A percentile compares a stretch with the other conserved stretches of the same genome.
Evolutionary conservation across 768 basidiomycete species (phyloP).

Genomic region (Rhizopogon roseolus): DNA sequence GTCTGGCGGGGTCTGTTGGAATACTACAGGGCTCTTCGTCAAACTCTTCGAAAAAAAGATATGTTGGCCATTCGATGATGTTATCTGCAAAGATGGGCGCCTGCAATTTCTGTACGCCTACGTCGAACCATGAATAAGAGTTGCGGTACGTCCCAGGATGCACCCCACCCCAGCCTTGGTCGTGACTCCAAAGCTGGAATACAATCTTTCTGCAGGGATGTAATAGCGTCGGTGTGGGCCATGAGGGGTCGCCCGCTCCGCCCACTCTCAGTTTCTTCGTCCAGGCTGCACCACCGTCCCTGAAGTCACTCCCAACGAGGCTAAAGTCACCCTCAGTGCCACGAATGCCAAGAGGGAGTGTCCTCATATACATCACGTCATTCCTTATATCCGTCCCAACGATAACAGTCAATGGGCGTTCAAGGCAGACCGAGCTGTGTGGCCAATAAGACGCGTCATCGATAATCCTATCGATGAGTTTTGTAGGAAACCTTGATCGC

Average conservation of each 20-base stretch:
- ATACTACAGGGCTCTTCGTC: not conserved
- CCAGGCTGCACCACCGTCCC: not conserved
- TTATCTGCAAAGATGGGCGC: not conserved
- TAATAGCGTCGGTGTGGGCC: not conserved
- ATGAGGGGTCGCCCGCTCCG: not conserved
- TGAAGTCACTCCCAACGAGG: not conserved
- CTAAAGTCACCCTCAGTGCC: not conserved
- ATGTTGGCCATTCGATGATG: not conserved
- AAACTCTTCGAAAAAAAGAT: not conserved
- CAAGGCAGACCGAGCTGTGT: not conserved
- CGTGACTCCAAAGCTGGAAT: conserved; percentile 1
- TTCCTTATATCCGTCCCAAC: not conserved
- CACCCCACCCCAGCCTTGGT: not conserved
- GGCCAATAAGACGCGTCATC: conserved; percentile 27
- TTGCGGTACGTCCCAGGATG: not conserved
- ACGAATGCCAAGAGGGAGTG: not conserved
- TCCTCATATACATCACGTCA: not conserved
- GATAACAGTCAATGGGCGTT: not conserved
- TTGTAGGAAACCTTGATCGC: not conserved
- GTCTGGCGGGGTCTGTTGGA: not conserved
- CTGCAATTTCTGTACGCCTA: not conserved
- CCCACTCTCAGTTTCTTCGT: not conserved
- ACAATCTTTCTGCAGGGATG: not conserved
- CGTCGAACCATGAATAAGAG: not conserved
- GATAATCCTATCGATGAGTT: not conserved